A percentile compares a stretch with the other conserved stretches of the same genome.
Conservation (phyloP, 2,329 filamentous ascomycete species). For the Nothophoma quercina region DNA sequence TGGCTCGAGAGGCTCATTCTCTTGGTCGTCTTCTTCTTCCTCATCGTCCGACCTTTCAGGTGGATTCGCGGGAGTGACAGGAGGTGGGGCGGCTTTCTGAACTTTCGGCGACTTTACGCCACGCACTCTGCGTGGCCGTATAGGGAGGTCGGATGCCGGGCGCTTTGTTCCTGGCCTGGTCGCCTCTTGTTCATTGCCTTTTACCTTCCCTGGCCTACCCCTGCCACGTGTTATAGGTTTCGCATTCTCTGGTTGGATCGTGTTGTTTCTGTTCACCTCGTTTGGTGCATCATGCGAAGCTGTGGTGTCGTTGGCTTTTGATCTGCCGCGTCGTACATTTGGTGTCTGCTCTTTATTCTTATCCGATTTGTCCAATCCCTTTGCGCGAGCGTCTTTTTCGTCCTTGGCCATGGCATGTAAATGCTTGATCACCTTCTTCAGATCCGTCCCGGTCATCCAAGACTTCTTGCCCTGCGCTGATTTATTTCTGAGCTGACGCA, state of each 20-base stretch:
- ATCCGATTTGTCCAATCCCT: no score
- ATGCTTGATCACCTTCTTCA: not conserved
- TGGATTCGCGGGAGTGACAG: slow-evolving; percentile 10
- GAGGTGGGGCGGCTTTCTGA: not conserved
- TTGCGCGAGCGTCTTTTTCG: not conserved
- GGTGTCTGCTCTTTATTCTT: not conserved
- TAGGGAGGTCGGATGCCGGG: slow-evolving; percentile 9
- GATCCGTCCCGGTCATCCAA: slow-evolving; percentile 1
- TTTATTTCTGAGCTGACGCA: not conserved
- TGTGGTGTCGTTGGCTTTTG: not conserved
- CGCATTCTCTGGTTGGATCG: not conserved
- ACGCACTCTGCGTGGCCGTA: slow-evolving; percentile 2
- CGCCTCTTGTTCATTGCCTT: not conserved
- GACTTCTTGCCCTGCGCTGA: not conserved
- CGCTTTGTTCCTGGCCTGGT: slow-evolving; percentile 2
- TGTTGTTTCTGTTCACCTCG: not conserved
- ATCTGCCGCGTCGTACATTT: not conserved
- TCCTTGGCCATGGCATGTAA: not conserved
- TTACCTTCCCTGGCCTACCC: not conserved
- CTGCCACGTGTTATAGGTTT: not conserved
- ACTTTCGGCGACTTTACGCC: not conserved
- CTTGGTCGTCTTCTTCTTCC: not conserved
- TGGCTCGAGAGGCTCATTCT: slow-evolving; percentile 7
- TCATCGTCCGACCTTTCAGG: not conserved
- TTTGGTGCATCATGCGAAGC: not conserved